These are phyloP conservation scores for Colletotrichum navitas DNA, from an alignment of 2,329 filamentous ascomycete genomes.

Conservation along the genomic window DNA sequence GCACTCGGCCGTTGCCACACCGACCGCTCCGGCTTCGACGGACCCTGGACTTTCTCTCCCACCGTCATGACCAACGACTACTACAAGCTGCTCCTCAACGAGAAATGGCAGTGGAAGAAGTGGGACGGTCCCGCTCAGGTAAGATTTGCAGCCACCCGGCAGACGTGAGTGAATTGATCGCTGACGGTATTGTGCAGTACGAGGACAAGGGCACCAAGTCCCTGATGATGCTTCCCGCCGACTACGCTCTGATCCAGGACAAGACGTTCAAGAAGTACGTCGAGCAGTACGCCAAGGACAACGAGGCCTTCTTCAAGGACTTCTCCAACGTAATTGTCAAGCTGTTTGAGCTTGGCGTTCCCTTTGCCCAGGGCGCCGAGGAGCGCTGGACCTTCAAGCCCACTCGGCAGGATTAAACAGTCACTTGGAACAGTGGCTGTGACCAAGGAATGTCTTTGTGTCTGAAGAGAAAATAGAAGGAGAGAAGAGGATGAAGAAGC, in stretches of 20 bases:
- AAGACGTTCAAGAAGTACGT: slow-evolving; percentile 85
- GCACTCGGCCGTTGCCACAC: slow-evolving; percentile 91
- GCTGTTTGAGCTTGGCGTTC: slow-evolving; percentile 95
- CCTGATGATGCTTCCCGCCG: slow-evolving; percentile 97
- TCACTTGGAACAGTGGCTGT: background rate
- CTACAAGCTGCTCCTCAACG: slow-evolving; percentile 86
- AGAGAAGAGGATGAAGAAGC: background rate
- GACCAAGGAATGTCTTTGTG: background rate
- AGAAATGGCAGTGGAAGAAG: slow-evolving; percentile 94
- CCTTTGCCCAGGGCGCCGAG: slow-evolving; percentile 77
- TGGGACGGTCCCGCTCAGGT: slow-evolving; percentile 89
- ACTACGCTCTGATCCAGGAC: slow-evolving; percentile 89
- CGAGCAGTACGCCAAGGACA: slow-evolving; percentile 91
- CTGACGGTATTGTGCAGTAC: slow-evolving; percentile 64
- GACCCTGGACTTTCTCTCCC: slow-evolving; percentile 93
- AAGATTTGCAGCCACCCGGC: slow-evolving; percentile 41
- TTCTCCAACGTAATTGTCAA: slow-evolving; percentile 83
- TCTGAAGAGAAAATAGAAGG: slow-evolving; percentile 1
- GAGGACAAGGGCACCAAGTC: slow-evolving; percentile 89
- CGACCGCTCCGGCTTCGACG: slow-evolving; percentile 87
- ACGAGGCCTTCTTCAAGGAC: slow-evolving; percentile 92
- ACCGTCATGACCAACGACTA: slow-evolving; percentile 96
- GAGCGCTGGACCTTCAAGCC: slow-evolving; percentile 75
- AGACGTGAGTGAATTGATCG: background rate
- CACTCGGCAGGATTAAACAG: slow-evolving; percentile 45